Evolutionary conservation across 768 basidiomycete species (phyloP), one percentile per base, ranked within the genome.

Genomic region (Lactifluus volemus): DNA sequence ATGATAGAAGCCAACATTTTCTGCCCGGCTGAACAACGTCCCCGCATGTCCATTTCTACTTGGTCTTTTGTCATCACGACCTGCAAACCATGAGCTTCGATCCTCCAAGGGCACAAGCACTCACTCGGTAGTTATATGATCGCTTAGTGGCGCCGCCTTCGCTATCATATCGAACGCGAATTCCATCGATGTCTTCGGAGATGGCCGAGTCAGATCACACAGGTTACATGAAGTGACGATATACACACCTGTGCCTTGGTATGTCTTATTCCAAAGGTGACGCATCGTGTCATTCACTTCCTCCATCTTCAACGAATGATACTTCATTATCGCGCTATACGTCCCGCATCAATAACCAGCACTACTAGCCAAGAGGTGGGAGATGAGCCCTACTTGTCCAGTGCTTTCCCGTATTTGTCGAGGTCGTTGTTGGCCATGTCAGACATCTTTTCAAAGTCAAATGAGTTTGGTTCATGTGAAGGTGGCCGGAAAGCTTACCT

Each of bases 31-130:
- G 91, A 94, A 74, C 97, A 99, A 64, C 97, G 84, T 29, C 97
- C 97, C 59, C 97, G 86, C 97, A 99, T 99, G 74, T 98, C 97
- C 90, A 99, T 94, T 74, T 98, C 96, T 7, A 98, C 95, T 69
- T 94, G 89, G 71, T 98, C 95, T 76, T 99, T 99, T 55, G 89
- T 92, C 96, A 99, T 98, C 65, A 98, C 96, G 60, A 98, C 93
- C 93, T 96, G 71, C 58, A 39, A 49, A 41, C 34, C 19, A 21
- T 53, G 60, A 49, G 57, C 58, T 34, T 41, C 30, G 55, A 66
- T 15, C 44, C 64, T 11, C 51, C 42, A 12, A 57, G 50, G n/a
- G 53, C 34, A 51, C 5, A 15, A 56, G 49, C 54, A 77, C 82
- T 48, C 70, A 94, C 96, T 65, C 97, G 80, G 73, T 99, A 99